Percentiles rank a stretch among this genome's conserved stretches.
Evolutionary conservation across 352 stramenopile species (phyloP).

Genomic region (Phytophthora megakarya): DNA sequence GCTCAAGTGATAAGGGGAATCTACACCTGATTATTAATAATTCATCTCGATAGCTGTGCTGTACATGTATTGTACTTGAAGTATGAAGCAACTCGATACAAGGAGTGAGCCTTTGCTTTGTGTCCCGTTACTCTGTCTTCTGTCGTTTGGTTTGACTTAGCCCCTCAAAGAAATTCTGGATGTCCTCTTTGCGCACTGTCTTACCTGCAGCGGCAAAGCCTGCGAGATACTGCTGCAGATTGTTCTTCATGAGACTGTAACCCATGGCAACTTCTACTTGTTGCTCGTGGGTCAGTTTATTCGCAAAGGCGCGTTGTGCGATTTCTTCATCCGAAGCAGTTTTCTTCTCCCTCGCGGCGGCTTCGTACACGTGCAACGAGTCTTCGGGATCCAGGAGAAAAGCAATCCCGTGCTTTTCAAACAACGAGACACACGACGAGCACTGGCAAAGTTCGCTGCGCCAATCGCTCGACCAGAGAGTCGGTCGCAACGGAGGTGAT

Average conservation of each 20-base stretch:
- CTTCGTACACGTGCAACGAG: slow-evolving; percentile 71
- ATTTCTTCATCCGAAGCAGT: slow-evolving; percentile 46
- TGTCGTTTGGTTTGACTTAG: slow-evolving; percentile 61
- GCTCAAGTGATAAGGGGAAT: too few species aligned
- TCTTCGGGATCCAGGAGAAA: slow-evolving; percentile 72
- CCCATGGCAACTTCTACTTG: slow-evolving; percentile 78
- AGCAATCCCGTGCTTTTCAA: slow-evolving; percentile 55
- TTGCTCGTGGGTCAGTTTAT: slow-evolving; percentile 66
- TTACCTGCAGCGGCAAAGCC: slow-evolving; percentile 63
- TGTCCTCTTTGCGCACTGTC: slow-evolving; percentile 75
- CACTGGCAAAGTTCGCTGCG: slow-evolving; percentile 61
- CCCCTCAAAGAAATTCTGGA: slow-evolving; percentile 69
- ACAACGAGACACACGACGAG: slow-evolving; percentile 49
- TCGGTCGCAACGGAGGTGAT: slow-evolving; percentile 37
- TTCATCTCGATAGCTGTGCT: too few species aligned
- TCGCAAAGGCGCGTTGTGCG: slow-evolving; percentile 56
- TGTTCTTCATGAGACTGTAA: slow-evolving; percentile 76
- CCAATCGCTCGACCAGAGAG: slow-evolving; percentile 76
- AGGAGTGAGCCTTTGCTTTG: neutral
- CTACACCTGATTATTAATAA: neutral
- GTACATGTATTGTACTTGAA: too few species aligned
- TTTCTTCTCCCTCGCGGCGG: slow-evolving; percentile 41
- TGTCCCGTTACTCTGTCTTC: slow-evolving; percentile 40
- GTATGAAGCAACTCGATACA: too few species aligned
- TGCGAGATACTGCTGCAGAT: slow-evolving; percentile 66